These are phyloP conservation scores for Tetracentron sinense DNA, from an alignment of 164 flowering plant genomes.

Conservation along the genomic window DNA sequence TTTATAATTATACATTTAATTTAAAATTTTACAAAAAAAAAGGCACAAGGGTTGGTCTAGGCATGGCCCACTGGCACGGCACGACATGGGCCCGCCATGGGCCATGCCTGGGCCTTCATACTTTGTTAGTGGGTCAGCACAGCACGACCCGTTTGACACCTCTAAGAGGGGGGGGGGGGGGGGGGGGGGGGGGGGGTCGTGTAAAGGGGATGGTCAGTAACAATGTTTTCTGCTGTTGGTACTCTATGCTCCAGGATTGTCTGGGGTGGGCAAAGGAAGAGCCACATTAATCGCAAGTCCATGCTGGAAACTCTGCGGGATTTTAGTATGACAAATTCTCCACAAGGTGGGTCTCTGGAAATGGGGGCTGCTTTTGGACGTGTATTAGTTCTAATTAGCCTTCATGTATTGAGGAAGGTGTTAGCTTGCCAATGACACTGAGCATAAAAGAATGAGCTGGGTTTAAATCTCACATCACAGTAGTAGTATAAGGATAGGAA, in stretches of 20 bases:
- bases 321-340: slow-evolving; percentile 26
- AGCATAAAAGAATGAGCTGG: background rate
- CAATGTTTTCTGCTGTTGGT: slow-evolving; percentile 32
- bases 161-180: too few species aligned
- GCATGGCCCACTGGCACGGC: too few species aligned
- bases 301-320: slow-evolving; percentile 27
- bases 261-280: slow-evolving; percentile 17
- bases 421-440: background rate
- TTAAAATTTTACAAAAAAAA: too few species aligned
- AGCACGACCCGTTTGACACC: too few species aligned
- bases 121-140: too few species aligned
- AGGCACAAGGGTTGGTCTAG: too few species aligned
- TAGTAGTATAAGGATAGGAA: background rate
- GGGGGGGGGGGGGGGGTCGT: slow-evolving; percentile 40
- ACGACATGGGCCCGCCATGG: too few species aligned
- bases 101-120: too few species aligned
- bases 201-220: slow-evolving; percentile 44
- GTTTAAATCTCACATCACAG: background rate
- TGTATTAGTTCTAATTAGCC: slow-evolving; percentile 32
- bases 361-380: slow-evolving; percentile 32
- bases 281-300: slow-evolving; percentile 7
- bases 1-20: too few species aligned
- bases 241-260: slow-evolving; percentile 36
- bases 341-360: slow-evolving; percentile 17
- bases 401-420: slow-evolving; percentile 25